Evolutionary conservation across 352 stramenopile species (phyloP), one percentile per base, ranked within the genome.

Genomic region (Albugo candida): DNA sequence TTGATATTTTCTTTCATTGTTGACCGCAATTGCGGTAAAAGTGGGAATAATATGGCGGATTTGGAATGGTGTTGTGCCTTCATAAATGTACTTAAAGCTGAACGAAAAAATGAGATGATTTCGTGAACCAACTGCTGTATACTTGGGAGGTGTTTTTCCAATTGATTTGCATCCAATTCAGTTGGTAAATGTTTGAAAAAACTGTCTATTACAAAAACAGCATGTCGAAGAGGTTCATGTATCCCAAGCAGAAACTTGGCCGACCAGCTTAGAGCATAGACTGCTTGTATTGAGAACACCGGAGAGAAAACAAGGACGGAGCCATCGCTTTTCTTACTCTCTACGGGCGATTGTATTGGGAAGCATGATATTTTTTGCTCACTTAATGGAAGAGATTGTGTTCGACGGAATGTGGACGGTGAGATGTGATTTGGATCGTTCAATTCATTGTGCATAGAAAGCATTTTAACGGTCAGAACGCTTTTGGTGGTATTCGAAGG

Each of bases 81-180:
- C 39, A 88, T 58, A 47, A 77, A 84, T 56, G 83, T 67, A 37
- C 75, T 70, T 41, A 88, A 86, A 50, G 68, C 81, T 17, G 66
- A 58, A 24, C 73, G 76, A 51, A 88, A 88, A 71, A 73, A 88
- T 16, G 60, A 34, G 53, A 88, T 84, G 47, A 88, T 86, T 56
- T 81, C 76, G 20, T 47, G 48, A 18, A 77, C 64, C 45, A 80
- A 80, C 60, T 58, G 70, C 43, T 74, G 67, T n/a, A 78, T 50
- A 11, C 63, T 60, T 13, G 63, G 59, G 49, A 59, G 49, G 41
- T 60, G 43, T 40, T 56, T 56, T 3, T 31, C 24, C 24, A 31
- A 8, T 3, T 8, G 8, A 31, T 10, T 8, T 3, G 24, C 24
- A 10, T 31, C 24, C 24, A 31, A 10, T 31, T 31, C 24, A 8